Evolutionary conservation across 305 asterid genomes (phyloP), one percentile per base, ranked within the genome.

Genomic region (Caryopteris hybrid): DNA sequence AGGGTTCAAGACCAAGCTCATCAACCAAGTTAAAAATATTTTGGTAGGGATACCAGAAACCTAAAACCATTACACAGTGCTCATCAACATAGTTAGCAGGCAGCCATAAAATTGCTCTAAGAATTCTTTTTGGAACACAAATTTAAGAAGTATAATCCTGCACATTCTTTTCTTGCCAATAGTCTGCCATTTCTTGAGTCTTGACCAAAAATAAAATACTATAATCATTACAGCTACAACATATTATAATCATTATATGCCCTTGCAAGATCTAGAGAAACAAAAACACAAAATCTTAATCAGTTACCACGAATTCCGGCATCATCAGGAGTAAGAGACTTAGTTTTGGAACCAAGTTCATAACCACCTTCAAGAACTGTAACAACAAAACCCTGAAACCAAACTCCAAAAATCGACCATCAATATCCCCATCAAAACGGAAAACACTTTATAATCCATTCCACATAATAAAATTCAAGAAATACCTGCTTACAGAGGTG

Each of bases 291-390:
- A 75, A 8, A 64, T 8, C 22, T 51, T 48, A 13, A 74, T 31
- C n/a, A 52, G 6, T 77, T 47, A 82, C 90, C 90, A 43, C 75
- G 84, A 69, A 87, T 46, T 36, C 86, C 86, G 11, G 77, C 81
- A 61, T 87, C 90, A 74, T 86, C 93, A 29, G 86, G 84, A 63
- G 75, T 83, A 34, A 74, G 71, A 31, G 85, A 71, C 75, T 74
- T 81, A 21, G 64, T 71, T 51, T 83, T 85, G 11, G 80, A 81
- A 16, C 85, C 89, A 69, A 82, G 71, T 61, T 82, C 93, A 73
- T 87, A 84, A 16, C 90, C 94, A 61, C 94, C 90, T 83, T 83
- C 88, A 74, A 87, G 88, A 55, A 87, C 89, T 3, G 85, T 76
- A 39, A 87, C 87, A 75, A 85, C 91, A 74, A 87, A 83, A 6